Base-by-base conservation (phyloP, 805 yeast genomes). In the Saccharomycopsis sp. region DNA sequence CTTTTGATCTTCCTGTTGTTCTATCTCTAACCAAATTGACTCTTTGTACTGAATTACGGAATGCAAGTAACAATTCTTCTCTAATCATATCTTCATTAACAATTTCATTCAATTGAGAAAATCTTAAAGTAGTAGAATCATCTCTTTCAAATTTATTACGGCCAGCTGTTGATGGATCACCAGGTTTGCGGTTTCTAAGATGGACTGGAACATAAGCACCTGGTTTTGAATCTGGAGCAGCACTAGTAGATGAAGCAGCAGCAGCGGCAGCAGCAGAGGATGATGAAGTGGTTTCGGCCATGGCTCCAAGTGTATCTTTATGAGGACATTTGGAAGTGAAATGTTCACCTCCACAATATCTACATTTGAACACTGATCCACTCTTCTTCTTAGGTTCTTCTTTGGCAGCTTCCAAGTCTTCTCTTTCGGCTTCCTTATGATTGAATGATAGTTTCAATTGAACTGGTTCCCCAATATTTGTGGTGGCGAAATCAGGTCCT, bases 251-350 rank as follows among this genome's bases (percentile, higher is more conserved):
- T 25, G 57, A 60, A 43, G 59, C 58, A 31, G 59, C 53, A 54
- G 53, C 45, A 13, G 34, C 39, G 15, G 49, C 42, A 5, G 55
- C 30, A 18, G 50, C 48, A 13, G 46, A 36, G 10, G 46, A 42
- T 14, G 50, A 47, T 3, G 31, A 19, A 17, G 36, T 44, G 23
- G 49, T 53, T 25, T 51, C 66, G 27, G 69, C 64, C 29, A 65
- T 61, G 39, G 68, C 67, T 35, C 65, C 84, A 59, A 89, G 68
- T 29, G 92, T 82, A 54, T 81, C 94, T 67, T 83, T 88, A 74
- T 76, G 86, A 49, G 98, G 98, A 82, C 99, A 92, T 66, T 81
- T 79, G 60, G 86, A 67, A 31, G 96, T 83, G 73, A 79, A 84
- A 70, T 92, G 99, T 51, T 76, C 81, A 57, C 95, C 96, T 46